Conservation (phyloP, 148 eudicot genomes). For the Vaccinium myrtillus region DNA sequence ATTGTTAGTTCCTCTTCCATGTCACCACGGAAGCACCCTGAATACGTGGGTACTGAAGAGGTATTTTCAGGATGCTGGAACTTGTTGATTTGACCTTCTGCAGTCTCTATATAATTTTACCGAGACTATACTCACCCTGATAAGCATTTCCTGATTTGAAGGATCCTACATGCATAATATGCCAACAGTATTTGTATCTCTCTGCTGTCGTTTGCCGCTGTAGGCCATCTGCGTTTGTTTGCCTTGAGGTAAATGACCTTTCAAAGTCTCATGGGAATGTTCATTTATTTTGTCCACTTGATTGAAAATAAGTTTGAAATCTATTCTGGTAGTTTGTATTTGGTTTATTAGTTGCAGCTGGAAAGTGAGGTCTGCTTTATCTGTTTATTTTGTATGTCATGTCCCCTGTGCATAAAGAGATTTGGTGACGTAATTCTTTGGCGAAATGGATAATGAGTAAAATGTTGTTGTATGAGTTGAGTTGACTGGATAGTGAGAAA, state of each 20-base stretch:
- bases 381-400: slow-evolving; percentile 5
- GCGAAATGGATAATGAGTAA: neutral
- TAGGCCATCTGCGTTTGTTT: slow-evolving; percentile 74
- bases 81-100: neutral
- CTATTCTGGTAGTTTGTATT: neutral
- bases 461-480: neutral
- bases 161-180: slow-evolving; percentile 95
- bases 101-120: slow-evolving; percentile 9
- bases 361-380: neutral
- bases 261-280: neutral
- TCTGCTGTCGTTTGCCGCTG: slow-evolving; percentile 94
- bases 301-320: neutral
- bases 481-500: neutral
- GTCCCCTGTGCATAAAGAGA: neutral
- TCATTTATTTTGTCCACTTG: neutral
- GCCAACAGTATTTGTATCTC: slow-evolving; percentile 86
- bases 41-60: slow-evolving; percentile 91
- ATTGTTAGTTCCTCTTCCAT: slow-evolving; percentile 66
- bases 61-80: slow-evolving; percentile 35
- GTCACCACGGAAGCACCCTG: slow-evolving; percentile 74
- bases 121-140: slow-evolving; percentile 15
- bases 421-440: slow-evolving; percentile 6
- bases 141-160: slow-evolving; percentile 34
- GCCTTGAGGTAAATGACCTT: slow-evolving; percentile 73
- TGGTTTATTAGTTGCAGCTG: slow-evolving; percentile 15